Evolutionary conservation across 2,329 filamentous ascomycete species (phyloP).

Genomic region (Diplodia mutila): DNA sequence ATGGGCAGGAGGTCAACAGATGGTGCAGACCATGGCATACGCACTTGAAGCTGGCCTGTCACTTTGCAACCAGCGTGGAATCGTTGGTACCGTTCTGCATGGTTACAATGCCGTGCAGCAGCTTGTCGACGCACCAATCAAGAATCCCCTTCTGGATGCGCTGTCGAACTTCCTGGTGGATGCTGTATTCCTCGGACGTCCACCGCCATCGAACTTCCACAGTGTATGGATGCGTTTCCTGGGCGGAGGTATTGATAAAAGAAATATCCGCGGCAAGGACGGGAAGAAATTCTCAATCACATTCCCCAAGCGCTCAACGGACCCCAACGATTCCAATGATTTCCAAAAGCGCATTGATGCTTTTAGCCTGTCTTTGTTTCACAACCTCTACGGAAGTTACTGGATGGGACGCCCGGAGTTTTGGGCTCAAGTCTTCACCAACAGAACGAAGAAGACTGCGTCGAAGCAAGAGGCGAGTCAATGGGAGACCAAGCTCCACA

Average conservation of each 20-base stretch:
- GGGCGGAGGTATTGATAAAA: constrained; percentile 3
- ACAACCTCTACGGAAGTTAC: neutral
- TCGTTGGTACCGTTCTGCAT: constrained; percentile 17
- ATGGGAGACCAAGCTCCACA: constrained; percentile 3
- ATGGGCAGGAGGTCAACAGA: constrained; percentile 21
- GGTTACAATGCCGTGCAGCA: constrained; percentile 23
- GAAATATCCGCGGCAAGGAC: neutral
- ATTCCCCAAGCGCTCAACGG: neutral
- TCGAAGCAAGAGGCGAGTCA: neutral
- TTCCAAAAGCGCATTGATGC: constrained; percentile 19
- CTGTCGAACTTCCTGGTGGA: constrained; percentile 17
- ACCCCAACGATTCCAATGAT: constrained; percentile 1
- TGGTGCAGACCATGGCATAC: neutral
- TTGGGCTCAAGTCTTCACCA: constrained; percentile 8
- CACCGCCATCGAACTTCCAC: neutral
- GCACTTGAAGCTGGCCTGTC: constrained; percentile 9
- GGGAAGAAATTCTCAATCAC: constrained; percentile 15
- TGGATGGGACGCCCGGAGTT: neutral
- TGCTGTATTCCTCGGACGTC: constrained; percentile 10
- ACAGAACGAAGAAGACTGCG: constrained; percentile 6
- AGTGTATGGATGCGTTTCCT: constrained; percentile 16
- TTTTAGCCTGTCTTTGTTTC: constrained; percentile 5
- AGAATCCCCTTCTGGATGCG: constrained; percentile 10
- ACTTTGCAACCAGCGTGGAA: constrained; percentile 20
- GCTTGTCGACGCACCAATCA: neutral